These are phyloP conservation scores for Monosporascus sp. DNA, from an alignment of 2,329 filamentous ascomycete species.

Conservation along the genomic window DNA sequence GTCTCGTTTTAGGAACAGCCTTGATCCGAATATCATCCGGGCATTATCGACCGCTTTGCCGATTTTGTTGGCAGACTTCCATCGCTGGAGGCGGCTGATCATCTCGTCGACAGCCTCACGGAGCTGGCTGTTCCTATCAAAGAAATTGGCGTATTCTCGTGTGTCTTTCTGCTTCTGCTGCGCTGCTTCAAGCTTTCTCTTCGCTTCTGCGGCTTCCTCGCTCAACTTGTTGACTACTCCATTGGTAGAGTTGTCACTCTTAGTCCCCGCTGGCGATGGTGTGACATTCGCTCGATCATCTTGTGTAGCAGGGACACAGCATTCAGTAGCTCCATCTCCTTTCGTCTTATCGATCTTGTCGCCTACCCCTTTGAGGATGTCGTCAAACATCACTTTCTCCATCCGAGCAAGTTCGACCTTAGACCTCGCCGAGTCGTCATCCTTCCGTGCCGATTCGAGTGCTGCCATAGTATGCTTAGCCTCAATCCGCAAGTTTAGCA, in stretches of 20 bases:
- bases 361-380: no score
- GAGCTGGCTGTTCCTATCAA: conserved; percentile 13
- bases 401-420: no score
- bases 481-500: no score
- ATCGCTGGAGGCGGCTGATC: conserved; percentile 15
- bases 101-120: conserved; percentile 23
- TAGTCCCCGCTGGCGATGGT: background rate
- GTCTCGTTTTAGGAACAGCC: conserved; percentile 18
- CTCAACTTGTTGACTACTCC: background rate
- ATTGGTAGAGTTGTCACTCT: no score
- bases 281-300: no score
- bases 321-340: no score
- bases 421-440: no score
- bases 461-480: no score
- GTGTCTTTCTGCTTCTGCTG: conserved; percentile 3
- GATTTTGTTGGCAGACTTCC: conserved; percentile 25
- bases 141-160: conserved; percentile 14
- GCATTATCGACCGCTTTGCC: conserved; percentile 17
- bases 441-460: no score
- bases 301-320: no score
- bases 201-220: conserved; percentile 1
- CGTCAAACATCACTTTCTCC: no score
- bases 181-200: conserved; percentile 1
- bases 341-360: no score
- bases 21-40: conserved; percentile 20